Evolutionary conservation across 2,329 filamentous ascomycete species (phyloP).

Genomic region (Monosporascus ibericus): DNA sequence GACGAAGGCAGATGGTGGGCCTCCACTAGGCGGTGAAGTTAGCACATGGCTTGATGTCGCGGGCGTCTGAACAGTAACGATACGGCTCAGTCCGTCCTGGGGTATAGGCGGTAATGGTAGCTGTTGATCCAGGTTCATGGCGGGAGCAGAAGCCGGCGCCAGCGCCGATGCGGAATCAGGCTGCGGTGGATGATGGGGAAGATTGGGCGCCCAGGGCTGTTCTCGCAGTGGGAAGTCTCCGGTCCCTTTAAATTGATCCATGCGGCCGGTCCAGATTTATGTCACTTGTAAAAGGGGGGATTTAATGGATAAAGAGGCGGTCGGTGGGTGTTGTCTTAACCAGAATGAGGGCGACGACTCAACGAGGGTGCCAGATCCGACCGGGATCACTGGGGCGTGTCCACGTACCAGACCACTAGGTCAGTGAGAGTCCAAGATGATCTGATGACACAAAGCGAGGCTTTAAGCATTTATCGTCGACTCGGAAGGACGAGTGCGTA

Average conservation of each 20-base stretch:
- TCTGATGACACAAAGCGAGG: too few relatives aligned
- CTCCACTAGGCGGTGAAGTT: neutral
- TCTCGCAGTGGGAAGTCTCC: conserved; percentile 1
- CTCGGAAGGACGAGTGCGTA: too few relatives aligned
- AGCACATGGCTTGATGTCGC: neutral
- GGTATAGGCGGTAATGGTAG: neutral
- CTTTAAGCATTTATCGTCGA: too few relatives aligned
- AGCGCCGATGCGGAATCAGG: neutral
- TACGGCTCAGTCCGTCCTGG: neutral
- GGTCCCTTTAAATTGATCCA: conserved; percentile 4
- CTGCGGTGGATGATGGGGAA: conserved; percentile 12
- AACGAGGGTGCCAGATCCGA: too few relatives aligned
- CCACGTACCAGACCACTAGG: too few relatives aligned
- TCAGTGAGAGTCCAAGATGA: too few relatives aligned
- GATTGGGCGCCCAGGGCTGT: conserved; percentile 6
- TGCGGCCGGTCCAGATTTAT: neutral
- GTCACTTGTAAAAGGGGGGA: too few relatives aligned
- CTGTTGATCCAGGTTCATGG: neutral
- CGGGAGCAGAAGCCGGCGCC: neutral
- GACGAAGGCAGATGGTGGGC: conserved; percentile 12
- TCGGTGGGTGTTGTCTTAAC: too few relatives aligned
- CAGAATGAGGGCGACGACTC: too few relatives aligned
- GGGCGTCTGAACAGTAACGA: neutral
- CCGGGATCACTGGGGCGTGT: too few relatives aligned
- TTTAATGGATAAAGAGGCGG: too few relatives aligned